phyloP scores from a whole-genome alignment of 371 early-diverging fungal genomes.

The Mucor circinelloides region DNA sequence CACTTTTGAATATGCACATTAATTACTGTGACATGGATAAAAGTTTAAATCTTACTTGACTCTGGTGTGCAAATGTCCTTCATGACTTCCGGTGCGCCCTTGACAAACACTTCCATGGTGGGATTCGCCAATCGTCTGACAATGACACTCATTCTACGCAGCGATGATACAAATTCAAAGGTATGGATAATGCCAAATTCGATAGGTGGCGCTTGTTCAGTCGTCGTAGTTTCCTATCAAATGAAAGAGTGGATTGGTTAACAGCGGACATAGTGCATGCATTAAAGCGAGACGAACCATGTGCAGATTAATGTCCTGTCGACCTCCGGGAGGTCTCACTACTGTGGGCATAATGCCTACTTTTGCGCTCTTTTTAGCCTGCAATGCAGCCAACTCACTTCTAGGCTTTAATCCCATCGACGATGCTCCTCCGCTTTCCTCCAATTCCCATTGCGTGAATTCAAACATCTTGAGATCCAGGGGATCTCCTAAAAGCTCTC shows the following conservation, averaged over 20 bases:
- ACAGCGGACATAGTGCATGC: conserved; percentile 1
- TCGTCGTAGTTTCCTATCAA: not conserved
- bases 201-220: conserved; percentile 35
- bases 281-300: conserved; percentile 19
- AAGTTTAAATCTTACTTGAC: conserved; percentile 41
- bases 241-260: not conserved
- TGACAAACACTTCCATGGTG: conserved; percentile 88
- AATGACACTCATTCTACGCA: conserved; percentile 96
- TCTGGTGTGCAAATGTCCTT: conserved; percentile 80
- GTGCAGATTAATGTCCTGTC: conserved; percentile 39
- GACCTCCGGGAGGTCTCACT: conserved; percentile 82
- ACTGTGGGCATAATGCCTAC: conserved; percentile 78
- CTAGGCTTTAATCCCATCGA: conserved; percentile 43
- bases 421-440: conserved; percentile 71
- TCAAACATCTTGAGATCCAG: conserved; percentile 99
- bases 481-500: conserved; percentile 95
- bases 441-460: conserved; percentile 90
- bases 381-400: conserved; percentile 35
- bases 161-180: conserved; percentile 94
- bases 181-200: conserved; percentile 92
- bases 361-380: conserved; percentile 43
- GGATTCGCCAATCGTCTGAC: conserved; percentile 71
- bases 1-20: conserved; percentile 36
- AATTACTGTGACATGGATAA: conserved; percentile 20
- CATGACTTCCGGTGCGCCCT: conserved; percentile 98